Percentiles rank a stretch among this genome's conserved stretches.
Evolutionary conservation across 805 yeast genomes (phyloP).

Genomic region (Candida namnaoensis): DNA sequence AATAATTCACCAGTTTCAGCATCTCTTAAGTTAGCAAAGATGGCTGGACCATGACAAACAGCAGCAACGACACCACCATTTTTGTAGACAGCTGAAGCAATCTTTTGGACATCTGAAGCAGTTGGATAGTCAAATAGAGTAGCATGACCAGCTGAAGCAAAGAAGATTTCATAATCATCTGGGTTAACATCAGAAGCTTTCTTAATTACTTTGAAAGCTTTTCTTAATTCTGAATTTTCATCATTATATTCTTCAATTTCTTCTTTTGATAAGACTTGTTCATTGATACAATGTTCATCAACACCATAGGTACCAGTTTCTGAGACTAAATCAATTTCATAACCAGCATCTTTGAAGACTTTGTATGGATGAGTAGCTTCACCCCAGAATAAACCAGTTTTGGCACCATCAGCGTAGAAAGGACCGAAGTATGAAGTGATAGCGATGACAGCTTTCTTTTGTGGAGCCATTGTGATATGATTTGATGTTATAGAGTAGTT

Average conservation of each 20-base stretch:
- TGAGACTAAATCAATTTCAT: slow-evolving; percentile 45
- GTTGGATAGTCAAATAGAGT: slow-evolving; percentile 48
- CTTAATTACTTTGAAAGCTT: slow-evolving; percentile 30
- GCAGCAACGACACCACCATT: slow-evolving; percentile 52
- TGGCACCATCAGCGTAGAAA: slow-evolving; percentile 49
- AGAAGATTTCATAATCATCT: slow-evolving; percentile 42
- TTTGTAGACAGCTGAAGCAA: slow-evolving; percentile 38
- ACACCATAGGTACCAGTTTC: slow-evolving; percentile 50
- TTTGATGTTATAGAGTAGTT: no score
- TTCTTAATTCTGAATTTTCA: slow-evolving; percentile 27
- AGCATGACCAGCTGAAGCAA: slow-evolving; percentile 64
- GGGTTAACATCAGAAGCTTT: slow-evolving; percentile 40
- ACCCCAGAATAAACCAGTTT: slow-evolving; percentile 51
- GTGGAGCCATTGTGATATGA: slow-evolving; percentile 6
- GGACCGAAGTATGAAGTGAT: slow-evolving; percentile 31
- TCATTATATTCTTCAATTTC: slow-evolving; percentile 33
- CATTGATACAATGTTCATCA: slow-evolving; percentile 44
- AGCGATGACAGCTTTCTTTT: slow-evolving; percentile 32
- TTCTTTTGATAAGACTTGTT: slow-evolving; percentile 33
- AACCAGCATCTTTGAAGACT: slow-evolving; percentile 37
- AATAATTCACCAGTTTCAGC: slow-evolving; percentile 31
- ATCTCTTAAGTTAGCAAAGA: slow-evolving; percentile 41
- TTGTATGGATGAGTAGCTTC: slow-evolving; percentile 57
- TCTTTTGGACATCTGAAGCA: slow-evolving; percentile 34
- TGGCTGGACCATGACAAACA: slow-evolving; percentile 63